phyloP scores from a whole-genome alignment of 2,329 filamentous ascomycete species.

The Penicillium sp. region DNA sequence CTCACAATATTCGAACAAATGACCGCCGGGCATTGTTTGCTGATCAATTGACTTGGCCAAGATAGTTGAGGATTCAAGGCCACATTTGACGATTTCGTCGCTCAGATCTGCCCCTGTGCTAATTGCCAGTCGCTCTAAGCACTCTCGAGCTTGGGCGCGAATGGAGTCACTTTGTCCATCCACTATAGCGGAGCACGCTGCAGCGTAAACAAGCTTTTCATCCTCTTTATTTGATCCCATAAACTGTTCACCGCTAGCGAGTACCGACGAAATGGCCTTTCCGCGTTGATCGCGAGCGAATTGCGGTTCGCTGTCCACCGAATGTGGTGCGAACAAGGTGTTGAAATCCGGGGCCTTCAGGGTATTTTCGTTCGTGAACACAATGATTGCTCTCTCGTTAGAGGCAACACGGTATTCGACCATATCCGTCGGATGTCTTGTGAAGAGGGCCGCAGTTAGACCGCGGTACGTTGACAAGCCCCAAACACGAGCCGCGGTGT shows the following conservation, averaged over 20 bases:
- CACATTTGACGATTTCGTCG: constrained; percentile 34
- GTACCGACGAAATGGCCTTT: constrained; percentile 29
- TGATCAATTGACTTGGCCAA: constrained; percentile 25
- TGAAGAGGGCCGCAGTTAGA: constrained; percentile 51
- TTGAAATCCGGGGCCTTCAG: constrained; percentile 4
- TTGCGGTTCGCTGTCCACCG: constrained; percentile 9
- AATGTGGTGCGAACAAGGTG: not conserved
- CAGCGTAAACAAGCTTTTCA: constrained; percentile 37
- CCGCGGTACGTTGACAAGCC: constrained; percentile 54
- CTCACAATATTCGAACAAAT: constrained; percentile 51
- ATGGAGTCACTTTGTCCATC: constrained; percentile 25
- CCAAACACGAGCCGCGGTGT: constrained; percentile 54
- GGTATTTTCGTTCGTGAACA: constrained; percentile 32
- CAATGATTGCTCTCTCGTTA: constrained; percentile 45
- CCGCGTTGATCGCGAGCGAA: constrained; percentile 20
- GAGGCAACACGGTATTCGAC: constrained; percentile 56
- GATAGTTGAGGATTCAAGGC: constrained; percentile 13
- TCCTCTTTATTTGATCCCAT: constrained; percentile 21
- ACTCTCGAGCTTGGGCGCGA: constrained; percentile 23
- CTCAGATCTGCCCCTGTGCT: constrained; percentile 31
- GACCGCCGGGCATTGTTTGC: constrained; percentile 21
- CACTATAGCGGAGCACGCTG: constrained; percentile 38
- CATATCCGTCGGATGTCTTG: constrained; percentile 58
- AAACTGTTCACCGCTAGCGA: constrained; percentile 20
- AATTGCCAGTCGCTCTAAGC: constrained; percentile 29